Conservation (phyloP, 805 yeast species). For the Cyberlindnera mrakii region DNA sequence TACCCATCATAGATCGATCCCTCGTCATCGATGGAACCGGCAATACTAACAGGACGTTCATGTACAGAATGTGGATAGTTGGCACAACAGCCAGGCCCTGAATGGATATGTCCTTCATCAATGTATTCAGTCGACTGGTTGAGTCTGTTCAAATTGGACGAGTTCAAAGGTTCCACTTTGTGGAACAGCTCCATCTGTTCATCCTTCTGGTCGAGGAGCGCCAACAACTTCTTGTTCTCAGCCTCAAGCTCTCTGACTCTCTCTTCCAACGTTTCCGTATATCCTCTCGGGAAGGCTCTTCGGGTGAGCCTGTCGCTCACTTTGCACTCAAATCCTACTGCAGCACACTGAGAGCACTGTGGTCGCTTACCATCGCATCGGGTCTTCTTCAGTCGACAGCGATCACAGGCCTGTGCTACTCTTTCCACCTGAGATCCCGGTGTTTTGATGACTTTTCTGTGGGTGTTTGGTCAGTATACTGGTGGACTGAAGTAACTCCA, state of each 20-base stretch:
- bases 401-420: slow-evolving; percentile 87
- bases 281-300: slow-evolving; percentile 86
- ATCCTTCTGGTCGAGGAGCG: slow-evolving; percentile 57
- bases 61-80: slow-evolving; percentile 48
- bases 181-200: slow-evolving; percentile 46
- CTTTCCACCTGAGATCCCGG: slow-evolving; percentile 64
- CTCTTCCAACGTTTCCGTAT: slow-evolving; percentile 85
- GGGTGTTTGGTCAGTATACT: too few relatives aligned
- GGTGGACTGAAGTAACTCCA: background rate
- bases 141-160: slow-evolving; percentile 28
- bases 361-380: slow-evolving; percentile 71
- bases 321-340: slow-evolving; percentile 82
- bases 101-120: slow-evolving; percentile 31
- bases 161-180: slow-evolving; percentile 24
- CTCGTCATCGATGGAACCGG: slow-evolving; percentile 50
- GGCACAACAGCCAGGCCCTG: slow-evolving; percentile 56
- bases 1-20: slow-evolving; percentile 6
- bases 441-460: slow-evolving; percentile 50
- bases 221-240: slow-evolving; percentile 65
- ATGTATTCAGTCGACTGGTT: slow-evolving; percentile 22
- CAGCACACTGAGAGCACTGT: slow-evolving; percentile 74
- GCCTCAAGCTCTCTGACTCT: slow-evolving; percentile 80
- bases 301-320: slow-evolving; percentile 84
- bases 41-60: slow-evolving; percentile 57
- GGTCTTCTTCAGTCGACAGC: slow-evolving; percentile 78